Evolutionary conservation across 1,284 basidiomycete genomes (phyloP), one percentile per base, ranked within the genome.

Genomic region (Trametes pubescens): DNA sequence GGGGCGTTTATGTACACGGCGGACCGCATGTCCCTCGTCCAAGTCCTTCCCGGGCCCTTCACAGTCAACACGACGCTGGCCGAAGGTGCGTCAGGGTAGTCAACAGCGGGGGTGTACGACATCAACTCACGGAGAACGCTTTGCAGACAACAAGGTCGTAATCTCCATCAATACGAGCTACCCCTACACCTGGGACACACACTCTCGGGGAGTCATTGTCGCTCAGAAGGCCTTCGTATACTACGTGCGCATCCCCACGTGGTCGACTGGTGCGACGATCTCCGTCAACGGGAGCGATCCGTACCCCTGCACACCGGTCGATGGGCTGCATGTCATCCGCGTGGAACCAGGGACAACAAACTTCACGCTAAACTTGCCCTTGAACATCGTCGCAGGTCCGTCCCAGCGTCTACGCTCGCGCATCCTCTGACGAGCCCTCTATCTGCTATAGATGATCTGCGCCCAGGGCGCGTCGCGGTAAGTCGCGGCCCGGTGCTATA

Each of bases 401-500:
- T 48, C 22, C 22, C 21, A 26, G 29, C 8, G 29, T 11, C 8
- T 47, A 9, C 22, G 18, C 69, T 24, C 22, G 3, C 3, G 9
- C 24, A 1, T 7, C 4, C 21, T 4, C 4, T 24, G 7, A 10
- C 10, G 61, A 26, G n/a, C 4, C 24, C 54, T 35, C 40, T 1
- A 24, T 57, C 34, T 21, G 35, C 24, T n/a, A 16, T 8, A 43
- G 40, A 16, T 37, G 35, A 29, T 16, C 6, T 51, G 10, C 8
- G 38, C 6, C 18, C 51, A 1, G 80, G 80, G 14, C 83, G 83
- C 14, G 75, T 86, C 56, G 7, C 24, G 10, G 76, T 87, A 11
- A 82, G 85, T 47, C 81, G 84, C 18, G 84, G 85, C 14, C 81
- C 83, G 9, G 72, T 87, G 26, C 80, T 85, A 71, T 87, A 85